These are phyloP conservation scores for Cupressus sempervirens DNA, from an alignment of 75 land plant genomes.

Conservation along the genomic window DNA sequence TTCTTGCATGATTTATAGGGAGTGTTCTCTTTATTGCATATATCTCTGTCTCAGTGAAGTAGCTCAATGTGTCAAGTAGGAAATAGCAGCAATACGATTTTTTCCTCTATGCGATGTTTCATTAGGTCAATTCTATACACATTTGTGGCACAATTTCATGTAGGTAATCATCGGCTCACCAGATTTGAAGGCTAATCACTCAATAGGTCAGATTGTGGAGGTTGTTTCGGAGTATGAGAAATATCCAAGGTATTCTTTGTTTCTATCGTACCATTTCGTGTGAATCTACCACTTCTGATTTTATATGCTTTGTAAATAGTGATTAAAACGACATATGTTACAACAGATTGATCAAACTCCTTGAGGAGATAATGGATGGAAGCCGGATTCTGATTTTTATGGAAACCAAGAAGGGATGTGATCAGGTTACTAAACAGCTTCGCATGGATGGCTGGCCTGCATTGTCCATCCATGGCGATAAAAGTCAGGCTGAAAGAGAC, in stretches of 20 bases:
- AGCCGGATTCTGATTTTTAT: constrained; percentile 70
- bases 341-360: constrained; percentile 56
- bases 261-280: neutral
- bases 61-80: neutral
- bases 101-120: neutral
- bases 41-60: neutral
- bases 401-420: constrained; percentile 90
- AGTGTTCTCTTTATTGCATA: neutral
- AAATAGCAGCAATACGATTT: neutral
- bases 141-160: neutral
- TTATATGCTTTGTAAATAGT: neutral
- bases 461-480: constrained; percentile 86
- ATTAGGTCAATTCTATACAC: neutral
- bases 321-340: neutral
- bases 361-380: constrained; percentile 76
- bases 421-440: constrained; percentile 73
- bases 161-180: constrained; percentile 76
- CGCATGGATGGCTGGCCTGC: constrained; percentile 96
- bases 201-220: constrained; percentile 72
- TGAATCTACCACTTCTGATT: neutral
- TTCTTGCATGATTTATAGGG: neutral
- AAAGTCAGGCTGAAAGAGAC: constrained; percentile 81
- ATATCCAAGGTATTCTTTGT: constrained; percentile 53
- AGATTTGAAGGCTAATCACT: constrained; percentile 78
- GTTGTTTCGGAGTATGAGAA: constrained; percentile 66